Base-by-base conservation (phyloP, 1,284 basidiomycete genomes). In the Moesziomyces antarcticus region DNA sequence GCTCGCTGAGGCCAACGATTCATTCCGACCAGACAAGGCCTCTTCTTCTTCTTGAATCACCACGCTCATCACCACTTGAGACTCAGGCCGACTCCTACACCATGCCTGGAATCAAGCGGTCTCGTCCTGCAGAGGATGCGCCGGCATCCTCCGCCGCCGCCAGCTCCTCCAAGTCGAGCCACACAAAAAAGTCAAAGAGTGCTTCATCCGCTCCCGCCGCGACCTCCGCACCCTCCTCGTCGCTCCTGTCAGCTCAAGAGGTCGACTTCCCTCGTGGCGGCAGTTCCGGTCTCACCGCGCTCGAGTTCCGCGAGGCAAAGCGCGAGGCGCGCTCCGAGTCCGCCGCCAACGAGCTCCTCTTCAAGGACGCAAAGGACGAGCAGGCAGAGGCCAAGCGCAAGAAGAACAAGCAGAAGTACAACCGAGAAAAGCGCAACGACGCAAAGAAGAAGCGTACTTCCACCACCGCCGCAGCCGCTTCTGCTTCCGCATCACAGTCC, bases 241-340 rank as follows among this genome's bases (percentile, higher is more conserved):
- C 59, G 57, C 74, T 55, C 50, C 76, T 49, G 42, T 67, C 70
- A 3, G 60, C 75, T 6, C 75, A 78, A 27, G 69, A 74, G 52
- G 89, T 94, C 64, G 94, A 97, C 85, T 99, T 98, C 85, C 95
- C 95, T 48, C 90, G 97, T 79, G 97, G 96, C 20, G 88, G 88
- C n/a, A 88, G 88, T 42, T 86, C 87, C 5, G 84, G 87, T 41
- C 89, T 97, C 75, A 97, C 95, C 30, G 91, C 93, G 27, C 86
- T 94, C n/a, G 95, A 99, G 85, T 91, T 94, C 70, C 93, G 95
- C 83, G 87, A 91, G 65, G 89, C 93, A 27, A 89, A 91, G 57
- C 90, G 91, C 21, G 95, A 98, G 84, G 96, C 90, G 5, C 86
- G 89, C 11, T 89, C 90, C 80, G 94, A 97, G 83, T 93, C 93